A percentile compares a stretch with the other conserved stretches of the same genome.
phyloP scores from a whole-genome alignment of 371 early-diverging fungal genomes.

The Actinomortierella ambigua region DNA sequence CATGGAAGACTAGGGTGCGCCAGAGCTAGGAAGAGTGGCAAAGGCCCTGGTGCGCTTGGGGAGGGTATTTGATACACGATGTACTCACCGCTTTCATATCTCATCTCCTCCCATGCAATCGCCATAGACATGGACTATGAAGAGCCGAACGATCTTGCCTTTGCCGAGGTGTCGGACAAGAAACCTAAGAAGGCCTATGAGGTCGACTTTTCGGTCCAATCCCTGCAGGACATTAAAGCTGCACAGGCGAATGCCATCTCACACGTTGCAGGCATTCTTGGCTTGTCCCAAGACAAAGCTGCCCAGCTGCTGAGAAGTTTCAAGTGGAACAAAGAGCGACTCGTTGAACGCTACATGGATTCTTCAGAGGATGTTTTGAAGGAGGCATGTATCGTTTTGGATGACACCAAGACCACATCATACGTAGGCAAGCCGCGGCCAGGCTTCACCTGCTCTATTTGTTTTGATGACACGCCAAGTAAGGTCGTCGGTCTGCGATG shows the following conservation, averaged over 20 bases:
- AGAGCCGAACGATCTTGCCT: slow-evolving; percentile 51
- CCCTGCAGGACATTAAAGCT: slow-evolving; percentile 51
- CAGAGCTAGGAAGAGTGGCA: too few species aligned
- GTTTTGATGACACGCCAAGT: slow-evolving; percentile 72
- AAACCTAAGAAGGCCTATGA: slow-evolving; percentile 63
- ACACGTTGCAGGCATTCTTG: slow-evolving; percentile 69
- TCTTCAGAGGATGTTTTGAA: slow-evolving; percentile 67
- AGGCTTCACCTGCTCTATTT: slow-evolving; percentile 87
- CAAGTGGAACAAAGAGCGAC: slow-evolving; percentile 92
- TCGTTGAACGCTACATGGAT: slow-evolving; percentile 91
- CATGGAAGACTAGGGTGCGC: too few species aligned
- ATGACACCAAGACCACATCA: slow-evolving; percentile 28
- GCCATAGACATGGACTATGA: slow-evolving; percentile 49
- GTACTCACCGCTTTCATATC: too few species aligned
- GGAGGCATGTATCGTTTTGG: slow-evolving; percentile 76
- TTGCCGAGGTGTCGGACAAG: slow-evolving; percentile 48
- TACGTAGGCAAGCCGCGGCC: slow-evolving; percentile 20
- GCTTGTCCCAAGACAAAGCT: slow-evolving; percentile 63
- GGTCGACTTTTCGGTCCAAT: slow-evolving; percentile 69
- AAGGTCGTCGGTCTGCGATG: slow-evolving; percentile 79
- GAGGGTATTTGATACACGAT: too few species aligned
- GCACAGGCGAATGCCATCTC: slow-evolving; percentile 57
- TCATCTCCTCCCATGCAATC: too few species aligned
- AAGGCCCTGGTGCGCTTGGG: too few species aligned
- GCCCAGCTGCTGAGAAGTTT: slow-evolving; percentile 78